Evolutionary conservation across 176 grass and related monocot species (phyloP).

Genomic region (Oryza punctata): DNA sequence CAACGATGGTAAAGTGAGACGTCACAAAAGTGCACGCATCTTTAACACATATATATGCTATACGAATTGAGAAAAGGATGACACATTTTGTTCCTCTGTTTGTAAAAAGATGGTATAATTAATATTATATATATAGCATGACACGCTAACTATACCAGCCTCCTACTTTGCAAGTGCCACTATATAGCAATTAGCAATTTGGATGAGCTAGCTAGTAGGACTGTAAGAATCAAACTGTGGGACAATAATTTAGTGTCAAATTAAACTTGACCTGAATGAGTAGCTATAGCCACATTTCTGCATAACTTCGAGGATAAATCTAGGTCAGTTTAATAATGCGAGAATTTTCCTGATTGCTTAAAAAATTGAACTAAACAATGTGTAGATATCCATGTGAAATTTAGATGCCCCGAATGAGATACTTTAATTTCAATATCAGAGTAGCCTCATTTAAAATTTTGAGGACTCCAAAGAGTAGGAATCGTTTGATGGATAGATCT

Average conservation of each 20-base stretch:
- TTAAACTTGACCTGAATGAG: too few species aligned
- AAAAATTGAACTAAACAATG: too few species aligned
- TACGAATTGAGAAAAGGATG: slow-evolving; percentile 4
- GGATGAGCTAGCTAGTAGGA: neutral
- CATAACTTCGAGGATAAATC: neutral
- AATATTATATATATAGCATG: neutral
- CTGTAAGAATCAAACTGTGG: neutral
- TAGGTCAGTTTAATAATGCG: too few species aligned
- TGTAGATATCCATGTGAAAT: too few species aligned
- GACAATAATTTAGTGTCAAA: neutral
- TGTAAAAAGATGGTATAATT: neutral
- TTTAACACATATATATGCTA: neutral
- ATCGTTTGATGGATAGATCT: too few species aligned
- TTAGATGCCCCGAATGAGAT: too few species aligned
- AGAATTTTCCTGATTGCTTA: too few species aligned
- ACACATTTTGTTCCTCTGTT: slow-evolving; percentile 14
- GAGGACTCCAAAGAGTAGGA: too few species aligned
- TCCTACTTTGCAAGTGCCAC: neutral
- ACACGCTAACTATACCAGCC: neutral
- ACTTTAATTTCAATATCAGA: too few species aligned
- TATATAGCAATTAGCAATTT: neutral
- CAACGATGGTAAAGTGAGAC: slow-evolving; percentile 51
- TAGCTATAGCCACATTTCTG: too few species aligned
- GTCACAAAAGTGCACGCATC: slow-evolving; percentile 45
- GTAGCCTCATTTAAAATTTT: too few species aligned